These are phyloP conservation scores for Trichophyton verrucosum DNA, from an alignment of 2,329 filamentous ascomycete species.

Conservation along the genomic window DNA sequence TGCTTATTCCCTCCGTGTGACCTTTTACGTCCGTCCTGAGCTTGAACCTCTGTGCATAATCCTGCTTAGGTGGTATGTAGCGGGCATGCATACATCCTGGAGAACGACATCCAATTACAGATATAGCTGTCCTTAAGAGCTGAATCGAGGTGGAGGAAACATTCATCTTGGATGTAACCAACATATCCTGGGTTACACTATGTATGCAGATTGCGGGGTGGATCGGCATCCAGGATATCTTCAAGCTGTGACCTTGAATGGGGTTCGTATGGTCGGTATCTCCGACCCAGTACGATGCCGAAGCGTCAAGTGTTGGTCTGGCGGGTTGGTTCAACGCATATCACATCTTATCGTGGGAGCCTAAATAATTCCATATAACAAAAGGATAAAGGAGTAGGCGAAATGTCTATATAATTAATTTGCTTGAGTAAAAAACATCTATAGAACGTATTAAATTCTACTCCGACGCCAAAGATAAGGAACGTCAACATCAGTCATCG, in stretches of 20 bases:
- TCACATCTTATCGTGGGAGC: not conserved
- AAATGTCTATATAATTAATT: not conserved
- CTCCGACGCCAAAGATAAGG: constrained; percentile 14
- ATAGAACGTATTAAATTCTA: not conserved
- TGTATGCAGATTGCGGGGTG: not conserved
- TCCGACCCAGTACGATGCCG: too few species aligned
- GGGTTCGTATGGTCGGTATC: not conserved
- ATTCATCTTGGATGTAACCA: not conserved
- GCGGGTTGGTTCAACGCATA: too few species aligned
- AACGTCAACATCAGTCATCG: constrained; percentile 15
- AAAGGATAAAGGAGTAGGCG: not conserved
- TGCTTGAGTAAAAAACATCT: not conserved
- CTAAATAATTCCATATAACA: not conserved
- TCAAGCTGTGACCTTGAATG: not conserved
- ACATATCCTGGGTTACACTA: not conserved
- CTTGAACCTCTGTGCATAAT: not conserved
- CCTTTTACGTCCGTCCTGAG: not conserved
- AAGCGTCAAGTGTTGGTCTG: too few species aligned
- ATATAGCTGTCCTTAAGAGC: not conserved
- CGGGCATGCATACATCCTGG: not conserved
- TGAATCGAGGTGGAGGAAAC: not conserved
- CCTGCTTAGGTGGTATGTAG: not conserved
- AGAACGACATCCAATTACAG: not conserved
- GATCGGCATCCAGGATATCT: constrained; percentile 1
- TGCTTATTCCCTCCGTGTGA: not conserved